Evolutionary conservation across 495 filamentous ascomycete species (phyloP).

Genomic region (Daldinia bambusicola): DNA sequence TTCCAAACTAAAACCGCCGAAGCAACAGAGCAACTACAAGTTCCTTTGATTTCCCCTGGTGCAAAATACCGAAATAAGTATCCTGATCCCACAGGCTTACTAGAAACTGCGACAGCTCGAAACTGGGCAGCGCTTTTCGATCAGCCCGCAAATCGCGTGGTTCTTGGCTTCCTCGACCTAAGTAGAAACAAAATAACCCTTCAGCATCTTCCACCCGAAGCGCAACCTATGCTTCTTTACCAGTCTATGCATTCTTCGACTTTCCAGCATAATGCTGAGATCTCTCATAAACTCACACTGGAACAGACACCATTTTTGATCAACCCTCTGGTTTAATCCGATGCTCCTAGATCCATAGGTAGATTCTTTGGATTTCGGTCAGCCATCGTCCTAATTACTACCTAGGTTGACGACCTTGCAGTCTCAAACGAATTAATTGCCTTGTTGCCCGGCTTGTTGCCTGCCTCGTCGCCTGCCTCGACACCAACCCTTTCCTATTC

Average conservation of each 20-base stretch:
- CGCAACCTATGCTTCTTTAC: neutral
- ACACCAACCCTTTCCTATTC: slow-evolving; percentile 9
- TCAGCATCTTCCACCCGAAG: neutral
- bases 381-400: slow-evolving; percentile 15
- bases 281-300: neutral
- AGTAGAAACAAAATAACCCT: neutral
- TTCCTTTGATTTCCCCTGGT: no score
- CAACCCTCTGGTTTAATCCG: slow-evolving; percentile 14
- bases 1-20: neutral
- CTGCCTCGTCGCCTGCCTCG: neutral
- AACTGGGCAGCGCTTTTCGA: slow-evolving; percentile 10
- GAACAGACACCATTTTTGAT: slow-evolving; percentile 22
- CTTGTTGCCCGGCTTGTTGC: neutral
- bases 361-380: slow-evolving; percentile 16
- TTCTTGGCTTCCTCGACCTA: slow-evolving; percentile 3
- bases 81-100: neutral
- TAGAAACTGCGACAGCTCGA: slow-evolving; percentile 5
- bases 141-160: neutral
- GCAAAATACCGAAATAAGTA: neutral
- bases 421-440: neutral
- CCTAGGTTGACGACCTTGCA: slow-evolving; percentile 1
- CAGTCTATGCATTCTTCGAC: slow-evolving; percentile 10
- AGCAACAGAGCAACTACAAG: slow-evolving; percentile 5
- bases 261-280: slow-evolving; percentile 21
- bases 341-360: neutral